Percentiles rank a stretch among this genome's conserved stretches.
Conservation (phyloP, 73 alveolate species). For the Tetrahymena malaccensis region DNA sequence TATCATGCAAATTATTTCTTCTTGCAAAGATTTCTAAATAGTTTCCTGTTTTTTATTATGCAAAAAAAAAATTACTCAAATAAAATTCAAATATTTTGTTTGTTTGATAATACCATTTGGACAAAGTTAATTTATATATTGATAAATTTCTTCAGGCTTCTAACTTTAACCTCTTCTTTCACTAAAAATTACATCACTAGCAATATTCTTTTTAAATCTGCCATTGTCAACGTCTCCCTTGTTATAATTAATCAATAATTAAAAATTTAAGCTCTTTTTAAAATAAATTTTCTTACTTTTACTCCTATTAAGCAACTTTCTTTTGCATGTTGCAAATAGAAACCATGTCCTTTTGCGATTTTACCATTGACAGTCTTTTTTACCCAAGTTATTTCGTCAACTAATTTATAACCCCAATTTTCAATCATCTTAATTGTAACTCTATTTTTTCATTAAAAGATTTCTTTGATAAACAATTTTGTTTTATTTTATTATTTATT, state of each 20-base stretch:
- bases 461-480: neutral
- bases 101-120: constrained; percentile 50
- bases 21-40: constrained; percentile 83
- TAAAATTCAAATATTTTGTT: no score
- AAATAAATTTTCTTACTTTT: constrained; percentile 41
- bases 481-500: no score
- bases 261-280: neutral
- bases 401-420: constrained; percentile 62
- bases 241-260: neutral
- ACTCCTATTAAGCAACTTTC: constrained; percentile 83
- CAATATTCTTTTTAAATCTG: constrained; percentile 14
- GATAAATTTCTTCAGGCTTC: constrained; percentile 83
- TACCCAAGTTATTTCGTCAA: constrained; percentile 82
- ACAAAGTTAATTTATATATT: constrained; percentile 65
- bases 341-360: constrained; percentile 80
- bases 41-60: constrained; percentile 3
- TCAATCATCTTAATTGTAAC: constrained; percentile 58
- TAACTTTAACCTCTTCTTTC: constrained; percentile 66
- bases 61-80: neutral
- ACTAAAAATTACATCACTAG: constrained; percentile 64
- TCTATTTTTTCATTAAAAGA: neutral
- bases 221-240: constrained; percentile 4
- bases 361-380: constrained; percentile 70
- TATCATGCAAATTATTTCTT: constrained; percentile 72
- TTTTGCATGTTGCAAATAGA: constrained; percentile 72